Evolutionary conservation across 2,329 filamentous ascomycete species (phyloP), one percentile per base, ranked within the genome.

Genomic region (Phialophora tarda): DNA sequence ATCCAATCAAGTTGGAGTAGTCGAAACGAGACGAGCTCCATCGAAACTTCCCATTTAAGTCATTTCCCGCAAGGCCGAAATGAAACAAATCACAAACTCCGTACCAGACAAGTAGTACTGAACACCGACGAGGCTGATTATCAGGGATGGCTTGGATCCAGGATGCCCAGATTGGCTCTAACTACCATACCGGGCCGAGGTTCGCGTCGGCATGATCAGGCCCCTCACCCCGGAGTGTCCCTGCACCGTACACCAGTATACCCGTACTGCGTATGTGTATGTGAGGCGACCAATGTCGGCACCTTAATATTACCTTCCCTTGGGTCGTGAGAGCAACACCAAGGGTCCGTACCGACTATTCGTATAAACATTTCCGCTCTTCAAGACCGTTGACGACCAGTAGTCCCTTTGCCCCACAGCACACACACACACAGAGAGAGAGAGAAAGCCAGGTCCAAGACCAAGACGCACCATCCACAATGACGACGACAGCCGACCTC

Each of bases 401-500:
- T 41, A 41, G 12, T 41, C 34, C 14, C 34, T 4, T 17, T 17
- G 2, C 34, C 1, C 38, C 12, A 14, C 32, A 38, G 10, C 34
- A 6, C 34, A 41, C 14, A 41, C 14, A 41, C 12, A 17, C 1
- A 4, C 14, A 3, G 10, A 44, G 1, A 44, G 14, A 44, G 17
- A 44, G 4, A 14, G 14, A 44, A 6, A 44, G 4, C 1, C 10
- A 14, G 32, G 3, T 11, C 10, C 2, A 38, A 2, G 12, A 38
- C 12, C 10, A 11, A 41, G 12, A n/a, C 38, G 7, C 38, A 44
- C 38, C 21, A 53, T 21, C 21, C 23, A 53, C 11, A 26, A 53
- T 53, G 48, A 21, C 48, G 8, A 2, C 53, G 1, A 28, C 24
- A 2, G 53, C 53, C 53, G 71, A 75, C 54, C 70, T 76, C 30